These are phyloP conservation scores for Cucumis hystrix DNA, from an alignment of 306 rosid species.

Conservation along the genomic window DNA sequence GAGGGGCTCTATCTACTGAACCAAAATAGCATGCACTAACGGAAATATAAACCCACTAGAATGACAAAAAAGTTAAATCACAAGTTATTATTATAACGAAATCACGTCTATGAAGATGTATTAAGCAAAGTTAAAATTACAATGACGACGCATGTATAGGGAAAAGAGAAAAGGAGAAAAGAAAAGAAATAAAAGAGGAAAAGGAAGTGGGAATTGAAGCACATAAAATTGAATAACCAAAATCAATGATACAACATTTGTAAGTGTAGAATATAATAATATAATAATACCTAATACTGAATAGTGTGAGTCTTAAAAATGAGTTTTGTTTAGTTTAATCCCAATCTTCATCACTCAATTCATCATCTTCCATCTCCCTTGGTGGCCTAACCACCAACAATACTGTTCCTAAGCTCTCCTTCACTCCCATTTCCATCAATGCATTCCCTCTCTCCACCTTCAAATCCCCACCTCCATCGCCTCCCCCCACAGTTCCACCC, in stretches of 20 bases:
- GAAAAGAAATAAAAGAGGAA: not conserved
- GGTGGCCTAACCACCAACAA: constrained; percentile 82
- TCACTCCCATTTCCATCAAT: constrained; percentile 38
- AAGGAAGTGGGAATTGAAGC: not conserved
- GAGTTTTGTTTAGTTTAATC: constrained; percentile 25
- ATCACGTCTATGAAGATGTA: no score
- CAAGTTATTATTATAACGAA: no score
- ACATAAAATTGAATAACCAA: not conserved
- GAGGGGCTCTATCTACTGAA: no score
- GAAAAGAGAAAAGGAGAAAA: no score
- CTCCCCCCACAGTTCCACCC: constrained; percentile 19
- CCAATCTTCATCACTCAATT: constrained; percentile 72
- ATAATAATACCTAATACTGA: not conserved
- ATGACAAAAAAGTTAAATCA: no score
- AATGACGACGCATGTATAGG: no score
- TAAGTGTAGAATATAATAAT: not conserved
- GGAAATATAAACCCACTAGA: no score
- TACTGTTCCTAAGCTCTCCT: constrained; percentile 49
- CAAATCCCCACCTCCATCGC: constrained; percentile 19
- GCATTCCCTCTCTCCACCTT: constrained; percentile 60
- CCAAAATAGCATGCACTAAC: no score
- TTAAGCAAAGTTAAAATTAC: no score
- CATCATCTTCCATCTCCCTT: constrained; percentile 32
- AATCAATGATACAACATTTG: not conserved
- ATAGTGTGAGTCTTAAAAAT: not conserved